Evolutionary conservation across 306 rosid genomes (phyloP), one percentile per base, ranked within the genome.

Genomic region (Vigna mungo): DNA sequence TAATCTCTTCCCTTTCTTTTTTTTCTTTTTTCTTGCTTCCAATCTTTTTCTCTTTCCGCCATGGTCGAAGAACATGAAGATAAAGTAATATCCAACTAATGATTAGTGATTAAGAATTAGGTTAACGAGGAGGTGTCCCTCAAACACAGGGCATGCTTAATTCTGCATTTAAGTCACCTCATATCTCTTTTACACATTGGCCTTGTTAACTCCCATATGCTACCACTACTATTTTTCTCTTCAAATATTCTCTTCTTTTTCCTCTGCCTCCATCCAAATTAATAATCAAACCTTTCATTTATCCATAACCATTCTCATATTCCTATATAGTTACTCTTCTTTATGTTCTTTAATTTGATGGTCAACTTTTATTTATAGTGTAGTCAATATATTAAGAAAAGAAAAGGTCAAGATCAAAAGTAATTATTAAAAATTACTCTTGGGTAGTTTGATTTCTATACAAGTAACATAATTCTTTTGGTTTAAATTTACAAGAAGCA

Each of bases 11-110:
- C n/a, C 39, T 54, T 46, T 10, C 16, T 44, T 8, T 17, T 8
- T 17, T 10, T 37, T 3, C 0, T 4, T 30, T 30, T 30, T 59
- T 59, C 11, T 59, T 27, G 52, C 23, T 36, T 61, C 13, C 52
- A 7, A 47, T 58, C 59, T 68, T 36, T 41, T 12, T 32, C 60
- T 60, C 56, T 75, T 74, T 78, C 76, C 75, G 78, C 75, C 81
- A 56, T 67, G 39, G 34, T 49, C 58, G 21, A 79, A 46, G 43
- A 56, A 76, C 72, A 87, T 37, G 56, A 76, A 76, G 30, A 46
- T 36, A 68, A 83, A 77, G 53, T 47, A 17, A 77, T 72, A 58
- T 84, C 82, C 82, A 75, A 68, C 81, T 83, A 84, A 88, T 86
- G 65, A 90, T 88, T 88, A 71, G 84, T 72, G 58, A 51, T 76